Conservation (phyloP, 2,329 filamentous ascomycete species). For the Trichoderma sp. region DNA sequence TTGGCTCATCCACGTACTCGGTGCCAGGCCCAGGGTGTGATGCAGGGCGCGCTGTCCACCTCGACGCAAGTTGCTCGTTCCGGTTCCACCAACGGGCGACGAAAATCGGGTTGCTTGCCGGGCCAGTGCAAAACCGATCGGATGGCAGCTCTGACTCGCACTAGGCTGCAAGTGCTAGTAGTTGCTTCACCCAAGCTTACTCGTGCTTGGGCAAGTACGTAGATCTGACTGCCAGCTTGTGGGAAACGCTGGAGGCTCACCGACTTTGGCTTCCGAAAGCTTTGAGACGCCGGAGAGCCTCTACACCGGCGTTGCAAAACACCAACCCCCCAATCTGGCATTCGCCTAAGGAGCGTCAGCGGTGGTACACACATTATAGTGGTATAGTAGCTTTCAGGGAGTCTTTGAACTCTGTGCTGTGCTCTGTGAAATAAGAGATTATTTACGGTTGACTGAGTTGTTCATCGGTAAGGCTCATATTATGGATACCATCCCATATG, state of each 20-base stretch:
- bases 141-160: background rate
- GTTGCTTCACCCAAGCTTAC: background rate
- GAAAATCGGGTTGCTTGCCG: conserved; percentile 6
- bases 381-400: background rate
- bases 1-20: conserved; percentile 5
- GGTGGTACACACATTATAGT: background rate
- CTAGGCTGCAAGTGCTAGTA: background rate
- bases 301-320: background rate
- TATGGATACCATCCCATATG: background rate
- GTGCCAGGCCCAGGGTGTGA: background rate
- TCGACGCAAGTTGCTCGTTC: background rate
- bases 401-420: background rate
- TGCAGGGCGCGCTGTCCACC: conserved; percentile 4
- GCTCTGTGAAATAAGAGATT: background rate
- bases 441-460: background rate
- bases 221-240: background rate
- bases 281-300: background rate
- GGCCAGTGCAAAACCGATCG: background rate
- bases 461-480: too few species aligned
- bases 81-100: background rate
- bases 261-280: background rate
- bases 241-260: background rate
- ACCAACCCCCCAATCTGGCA: background rate
- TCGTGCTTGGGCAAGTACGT: background rate
- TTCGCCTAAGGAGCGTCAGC: background rate